phyloP scores from a whole-genome alignment of 257 asterid genomes.

The Primulina huaijiensis region DNA sequence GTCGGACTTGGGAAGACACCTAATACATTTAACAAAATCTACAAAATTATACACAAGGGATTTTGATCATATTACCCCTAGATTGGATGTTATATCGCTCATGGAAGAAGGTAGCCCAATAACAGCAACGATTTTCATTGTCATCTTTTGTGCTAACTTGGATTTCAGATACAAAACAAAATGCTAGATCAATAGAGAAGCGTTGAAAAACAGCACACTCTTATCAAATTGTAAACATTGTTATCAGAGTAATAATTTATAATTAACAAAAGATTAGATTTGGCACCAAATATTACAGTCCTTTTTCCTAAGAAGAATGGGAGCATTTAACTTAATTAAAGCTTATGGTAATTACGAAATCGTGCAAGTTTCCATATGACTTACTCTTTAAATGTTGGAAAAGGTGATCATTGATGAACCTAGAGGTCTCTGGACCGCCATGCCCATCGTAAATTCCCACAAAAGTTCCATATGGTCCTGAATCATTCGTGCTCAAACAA shows the following conservation, averaged over 20 bases:
- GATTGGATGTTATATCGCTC: not conserved
- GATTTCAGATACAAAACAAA: not conserved
- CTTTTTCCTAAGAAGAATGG: not conserved
- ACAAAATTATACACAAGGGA: not conserved
- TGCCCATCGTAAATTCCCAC: slow-evolving; percentile 40
- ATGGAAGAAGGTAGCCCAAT: not conserved
- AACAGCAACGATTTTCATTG: not conserved
- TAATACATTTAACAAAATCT: not conserved
- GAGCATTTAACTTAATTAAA: not conserved
- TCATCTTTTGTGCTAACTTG: not conserved
- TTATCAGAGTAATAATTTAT: not conserved
- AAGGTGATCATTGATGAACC: slow-evolving; percentile 39
- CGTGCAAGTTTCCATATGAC: slow-evolving; percentile 2
- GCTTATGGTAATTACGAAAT: not conserved
- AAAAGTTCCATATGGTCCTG: not conserved
- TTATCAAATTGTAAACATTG: not conserved
- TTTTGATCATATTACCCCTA: not conserved
- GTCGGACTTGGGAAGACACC: not conserved
- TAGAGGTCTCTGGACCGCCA: slow-evolving; percentile 31
- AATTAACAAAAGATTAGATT: not conserved
- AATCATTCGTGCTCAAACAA: slow-evolving; percentile 28
- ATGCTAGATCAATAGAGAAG: not conserved
- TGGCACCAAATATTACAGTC: not conserved
- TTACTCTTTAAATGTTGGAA: slow-evolving; percentile 45
- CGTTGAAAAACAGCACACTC: no score